phyloP scores from a whole-genome alignment of 257 asterid genomes.

The Buddleja alternifolia region DNA sequence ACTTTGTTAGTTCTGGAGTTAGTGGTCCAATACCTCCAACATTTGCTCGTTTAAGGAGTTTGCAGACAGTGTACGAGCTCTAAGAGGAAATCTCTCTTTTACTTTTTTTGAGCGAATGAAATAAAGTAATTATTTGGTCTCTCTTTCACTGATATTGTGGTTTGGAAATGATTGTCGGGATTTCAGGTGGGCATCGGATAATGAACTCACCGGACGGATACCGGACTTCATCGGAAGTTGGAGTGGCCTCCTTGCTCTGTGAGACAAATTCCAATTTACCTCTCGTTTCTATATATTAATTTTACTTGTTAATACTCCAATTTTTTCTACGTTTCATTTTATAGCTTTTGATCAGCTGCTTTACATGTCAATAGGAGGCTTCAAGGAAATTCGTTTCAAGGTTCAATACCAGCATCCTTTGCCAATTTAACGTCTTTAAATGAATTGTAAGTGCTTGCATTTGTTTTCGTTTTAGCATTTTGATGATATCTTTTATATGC shows the following conservation, averaged over 20 bases:
- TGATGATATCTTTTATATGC: background rate
- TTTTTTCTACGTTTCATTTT: background rate
- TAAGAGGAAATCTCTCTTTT: background rate
- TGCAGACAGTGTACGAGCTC: constrained; percentile 45
- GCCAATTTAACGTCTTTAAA: constrained; percentile 62
- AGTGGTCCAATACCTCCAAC: constrained; percentile 57
- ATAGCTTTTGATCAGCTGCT: constrained; percentile 17
- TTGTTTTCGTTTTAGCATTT: constrained; percentile 13
- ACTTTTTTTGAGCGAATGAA: background rate
- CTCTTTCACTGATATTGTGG: constrained; percentile 6
- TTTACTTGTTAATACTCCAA: constrained; percentile 2
- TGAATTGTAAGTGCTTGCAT: constrained; percentile 56
- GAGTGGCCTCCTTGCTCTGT: constrained; percentile 57
- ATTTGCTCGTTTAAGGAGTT: constrained; percentile 44
- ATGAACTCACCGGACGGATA: constrained; percentile 63
- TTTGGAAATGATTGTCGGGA: constrained; percentile 24
- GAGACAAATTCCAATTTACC: constrained; percentile 34
- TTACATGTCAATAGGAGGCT: constrained; percentile 55
- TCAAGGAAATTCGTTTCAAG: constrained; percentile 80
- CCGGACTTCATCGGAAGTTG: constrained; percentile 79
- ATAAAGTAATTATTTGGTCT: background rate
- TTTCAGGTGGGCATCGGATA: constrained; percentile 72
- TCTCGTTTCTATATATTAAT: background rate
- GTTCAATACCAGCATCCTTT: constrained; percentile 70
- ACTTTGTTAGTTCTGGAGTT: constrained; percentile 54